phyloP scores from a whole-genome alignment of 495 filamentous ascomycete genomes.

The Stereocaulon alpinum region DNA sequence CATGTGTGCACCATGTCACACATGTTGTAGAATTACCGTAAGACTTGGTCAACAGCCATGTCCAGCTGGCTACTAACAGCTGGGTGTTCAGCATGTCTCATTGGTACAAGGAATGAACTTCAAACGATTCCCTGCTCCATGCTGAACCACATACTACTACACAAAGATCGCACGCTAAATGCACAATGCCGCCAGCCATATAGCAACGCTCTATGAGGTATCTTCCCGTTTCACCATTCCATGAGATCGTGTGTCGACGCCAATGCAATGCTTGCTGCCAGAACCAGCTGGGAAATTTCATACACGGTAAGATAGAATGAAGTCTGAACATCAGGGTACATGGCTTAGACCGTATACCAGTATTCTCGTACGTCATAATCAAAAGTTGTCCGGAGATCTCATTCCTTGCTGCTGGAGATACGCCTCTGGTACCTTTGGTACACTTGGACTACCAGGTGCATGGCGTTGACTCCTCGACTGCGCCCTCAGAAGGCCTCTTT shows the following conservation, averaged over 20 bases:
- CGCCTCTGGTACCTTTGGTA: constrained; percentile 54
- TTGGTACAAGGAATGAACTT: no score
- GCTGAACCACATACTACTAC: not conserved
- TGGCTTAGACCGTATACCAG: not conserved
- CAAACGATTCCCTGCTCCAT: not conserved
- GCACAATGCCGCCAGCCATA: not conserved
- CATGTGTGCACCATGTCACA: not conserved
- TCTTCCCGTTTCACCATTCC: not conserved
- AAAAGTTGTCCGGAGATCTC: constrained; percentile 8
- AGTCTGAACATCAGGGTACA: not conserved
- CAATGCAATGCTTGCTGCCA: constrained; percentile 1
- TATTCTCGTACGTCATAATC: not conserved
- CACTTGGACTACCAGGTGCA: constrained; percentile 39
- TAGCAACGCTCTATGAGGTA: constrained; percentile 5
- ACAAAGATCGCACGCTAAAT: not conserved
- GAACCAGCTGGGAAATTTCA: not conserved
- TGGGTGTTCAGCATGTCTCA: no score
- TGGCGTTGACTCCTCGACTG: constrained; percentile 36
- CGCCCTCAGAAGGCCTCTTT: constrained; percentile 46
- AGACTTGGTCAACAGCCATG: not conserved
- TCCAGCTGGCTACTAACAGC: no score
- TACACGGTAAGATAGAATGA: not conserved
- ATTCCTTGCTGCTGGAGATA: constrained; percentile 32
- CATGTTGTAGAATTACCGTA: not conserved
- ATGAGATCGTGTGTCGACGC: not conserved